Conservation (phyloP, 371 early-diverging fungal species). For the Saksenaea oblongispora region DNA sequence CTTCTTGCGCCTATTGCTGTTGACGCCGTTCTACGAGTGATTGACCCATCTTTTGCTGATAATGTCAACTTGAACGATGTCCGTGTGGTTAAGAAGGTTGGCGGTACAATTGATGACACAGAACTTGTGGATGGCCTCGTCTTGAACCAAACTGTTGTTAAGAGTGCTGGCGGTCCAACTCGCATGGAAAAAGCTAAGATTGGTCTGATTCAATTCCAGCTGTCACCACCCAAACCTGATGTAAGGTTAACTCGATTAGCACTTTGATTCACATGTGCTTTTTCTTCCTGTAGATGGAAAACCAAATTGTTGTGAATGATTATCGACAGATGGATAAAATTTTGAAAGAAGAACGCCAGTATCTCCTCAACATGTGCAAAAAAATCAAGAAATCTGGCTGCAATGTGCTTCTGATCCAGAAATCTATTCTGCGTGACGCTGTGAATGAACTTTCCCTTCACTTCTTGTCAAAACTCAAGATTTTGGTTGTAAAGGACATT, state of each 20-base stretch:
- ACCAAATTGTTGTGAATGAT: conserved; percentile 97
- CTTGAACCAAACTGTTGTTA: conserved; percentile 85
- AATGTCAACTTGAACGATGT: conserved; percentile 95
- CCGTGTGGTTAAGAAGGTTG: conserved; percentile 93
- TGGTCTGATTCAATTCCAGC: conserved; percentile 96
- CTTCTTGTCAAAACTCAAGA: conserved; percentile 96
- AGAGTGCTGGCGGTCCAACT: conserved; percentile 89
- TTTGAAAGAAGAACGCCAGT: conserved; percentile 97
- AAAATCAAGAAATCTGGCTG: conserved; percentile 98
- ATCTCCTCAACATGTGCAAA: conserved; percentile 96
- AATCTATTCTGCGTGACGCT: conserved; percentile 97
- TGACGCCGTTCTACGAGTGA: conserved; percentile 91
- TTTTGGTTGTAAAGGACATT: conserved; percentile 95
- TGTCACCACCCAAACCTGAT: conserved; percentile 99
- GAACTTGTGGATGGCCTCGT: conserved; percentile 91
- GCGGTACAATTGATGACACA: conserved; percentile 97
- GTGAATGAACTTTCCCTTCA: conserved; percentile 96
- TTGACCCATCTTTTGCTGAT: conserved; percentile 77
- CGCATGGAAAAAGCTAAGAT: conserved; percentile 97
- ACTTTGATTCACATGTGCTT: background rate
- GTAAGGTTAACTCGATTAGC: background rate
- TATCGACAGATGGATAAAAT: conserved; percentile 99
- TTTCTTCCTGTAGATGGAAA: conserved; percentile 89
- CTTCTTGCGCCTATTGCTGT: conserved; percentile 95
- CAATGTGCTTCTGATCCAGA: conserved; percentile 97